These are phyloP conservation scores for Astraeus odoratus DNA, from an alignment of 768 basidiomycete genomes.

Conservation along the genomic window DNA sequence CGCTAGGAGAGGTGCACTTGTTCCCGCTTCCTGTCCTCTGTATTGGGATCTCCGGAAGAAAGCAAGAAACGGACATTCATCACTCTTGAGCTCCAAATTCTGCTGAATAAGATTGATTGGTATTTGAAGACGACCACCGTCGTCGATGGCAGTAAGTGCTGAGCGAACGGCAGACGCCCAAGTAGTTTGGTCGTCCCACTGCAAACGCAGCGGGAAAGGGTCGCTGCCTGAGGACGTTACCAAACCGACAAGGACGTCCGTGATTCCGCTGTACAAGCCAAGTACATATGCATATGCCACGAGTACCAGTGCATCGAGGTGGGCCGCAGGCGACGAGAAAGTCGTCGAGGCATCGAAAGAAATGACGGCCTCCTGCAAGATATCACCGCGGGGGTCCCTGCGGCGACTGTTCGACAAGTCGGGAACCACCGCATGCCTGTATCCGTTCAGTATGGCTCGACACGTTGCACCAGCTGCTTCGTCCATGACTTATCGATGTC, in stretches of 20 bases:
- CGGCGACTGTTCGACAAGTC: conserved; percentile 15
- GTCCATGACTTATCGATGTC: too few species aligned
- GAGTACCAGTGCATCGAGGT: conserved; percentile 9
- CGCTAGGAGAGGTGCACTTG: conserved; percentile 7
- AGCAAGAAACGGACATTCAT: conserved; percentile 10
- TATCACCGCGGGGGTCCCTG: not conserved
- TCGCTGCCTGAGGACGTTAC: conserved; percentile 2
- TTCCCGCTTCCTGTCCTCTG: not conserved
- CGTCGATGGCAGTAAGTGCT: conserved; percentile 6
- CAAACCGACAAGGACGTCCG: conserved; percentile 16
- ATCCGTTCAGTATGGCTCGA: conserved; percentile 2
- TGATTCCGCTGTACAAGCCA: conserved; percentile 17
- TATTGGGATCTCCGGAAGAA: conserved; percentile 10
- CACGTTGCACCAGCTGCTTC: not conserved
- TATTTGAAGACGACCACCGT: not conserved
- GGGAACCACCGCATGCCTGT: conserved; percentile 10
- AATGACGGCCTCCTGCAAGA: conserved; percentile 1
- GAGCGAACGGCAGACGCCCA: conserved; percentile 11
- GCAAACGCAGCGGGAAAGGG: conserved; percentile 8
- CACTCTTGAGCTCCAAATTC: not conserved
- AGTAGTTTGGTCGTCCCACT: conserved; percentile 14
- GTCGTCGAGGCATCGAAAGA: conserved; percentile 1
- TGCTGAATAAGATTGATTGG: not conserved
- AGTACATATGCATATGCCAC: conserved; percentile 17
- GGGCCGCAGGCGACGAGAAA: conserved; percentile 1